Conservation (phyloP, 2,329 filamentous ascomycete species). For the Onygena corvina region DNA sequence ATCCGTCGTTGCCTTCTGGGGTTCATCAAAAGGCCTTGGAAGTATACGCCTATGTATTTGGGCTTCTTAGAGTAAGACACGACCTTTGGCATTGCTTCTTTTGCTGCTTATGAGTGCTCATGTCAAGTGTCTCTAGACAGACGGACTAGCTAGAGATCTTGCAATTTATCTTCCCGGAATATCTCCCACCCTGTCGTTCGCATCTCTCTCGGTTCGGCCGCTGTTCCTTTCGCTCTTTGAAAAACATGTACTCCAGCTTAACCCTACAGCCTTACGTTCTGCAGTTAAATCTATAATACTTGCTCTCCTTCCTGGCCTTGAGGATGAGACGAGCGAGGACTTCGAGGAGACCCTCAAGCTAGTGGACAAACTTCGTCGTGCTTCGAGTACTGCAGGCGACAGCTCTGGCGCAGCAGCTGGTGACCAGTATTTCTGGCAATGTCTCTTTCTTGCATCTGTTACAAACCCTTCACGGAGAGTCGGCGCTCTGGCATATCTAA, state of each 20-base stretch:
- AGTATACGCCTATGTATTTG: slow-evolving; percentile 82
- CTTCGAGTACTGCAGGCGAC: slow-evolving; percentile 34
- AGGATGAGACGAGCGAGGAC: slow-evolving; percentile 94
- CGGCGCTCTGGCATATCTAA: slow-evolving; percentile 77
- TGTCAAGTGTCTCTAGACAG: slow-evolving; percentile 34
- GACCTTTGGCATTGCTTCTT: slow-evolving; percentile 18
- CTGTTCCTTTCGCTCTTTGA: slow-evolving; percentile 77
- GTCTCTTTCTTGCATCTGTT: slow-evolving; percentile 84
- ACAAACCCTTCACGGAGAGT: slow-evolving; percentile 75
- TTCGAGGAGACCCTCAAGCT: slow-evolving; percentile 78
- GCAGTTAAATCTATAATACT: slow-evolving; percentile 84
- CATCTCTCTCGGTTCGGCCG: slow-evolving; percentile 78
- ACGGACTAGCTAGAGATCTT: slow-evolving; percentile 69
- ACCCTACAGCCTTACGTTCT: slow-evolving; percentile 61
- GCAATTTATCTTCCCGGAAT: slow-evolving; percentile 82
- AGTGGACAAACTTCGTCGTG: slow-evolving; percentile 60
- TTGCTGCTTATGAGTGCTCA: not conserved
- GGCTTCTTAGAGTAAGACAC: slow-evolving; percentile 55
- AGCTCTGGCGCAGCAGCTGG: slow-evolving; percentile 36
- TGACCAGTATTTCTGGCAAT: slow-evolving; percentile 96
- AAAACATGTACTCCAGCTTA: slow-evolving; percentile 60
- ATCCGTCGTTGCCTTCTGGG: slow-evolving; percentile 82
- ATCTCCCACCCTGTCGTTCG: slow-evolving; percentile 81
- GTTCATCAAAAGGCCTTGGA: slow-evolving; percentile 96
- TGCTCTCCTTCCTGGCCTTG: slow-evolving; percentile 76